Evolutionary conservation across 2,329 filamentous ascomycete species (phyloP), one percentile per base, ranked within the genome.

Genomic region (Didymella arachidicola): DNA sequence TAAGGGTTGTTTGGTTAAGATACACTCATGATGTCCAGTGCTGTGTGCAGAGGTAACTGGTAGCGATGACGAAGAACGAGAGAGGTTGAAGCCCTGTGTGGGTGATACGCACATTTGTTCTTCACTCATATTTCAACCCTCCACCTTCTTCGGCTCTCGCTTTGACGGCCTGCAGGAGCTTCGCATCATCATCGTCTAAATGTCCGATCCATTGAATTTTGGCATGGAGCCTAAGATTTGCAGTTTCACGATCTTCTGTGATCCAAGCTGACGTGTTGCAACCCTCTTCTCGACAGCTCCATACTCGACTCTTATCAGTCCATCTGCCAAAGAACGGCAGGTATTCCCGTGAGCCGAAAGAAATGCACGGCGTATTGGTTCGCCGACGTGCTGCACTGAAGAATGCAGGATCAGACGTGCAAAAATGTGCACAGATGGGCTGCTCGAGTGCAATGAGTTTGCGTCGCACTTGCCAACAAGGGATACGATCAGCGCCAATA

Each of bases 401-500:
- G n/a, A 58, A 58, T 5, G 49, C 56, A 3, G 56, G 56, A 7
- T 58, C 56, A 6, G 56, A 53, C 4, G 56, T 58, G 45, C 39
- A 44, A 18, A 49, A 19, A 19, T 58, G 56, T 10, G 38, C 38
- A 45, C 56, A 58, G 39, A 58, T 58, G 12, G 56, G 56, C 32
- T 58, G 56, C 38, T 58, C 56, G 5, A 58, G 56, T 10, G 56
- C 56, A n/a, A 58, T 52, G 18, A 58, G 50, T 11, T 34, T 53
- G n/a, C 56, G 39, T 18, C 56, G 49, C 14, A 58, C 44, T 1
- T 49, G 38, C 56, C 56, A 58, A 39, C 56, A 53, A 1, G 56
- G 56, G 10, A 58, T 48, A 25, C 56, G 32, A 14, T 53, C 56
- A 6, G 49, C 29, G n/a, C 44, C 50, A 30, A 53, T 52, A 26